Percentiles rank a stretch among this genome's conserved stretches.
These are phyloP conservation scores for Solanum sejunctum DNA, from an alignment of 257 asterid genomes.

Conservation along the genomic window DNA sequence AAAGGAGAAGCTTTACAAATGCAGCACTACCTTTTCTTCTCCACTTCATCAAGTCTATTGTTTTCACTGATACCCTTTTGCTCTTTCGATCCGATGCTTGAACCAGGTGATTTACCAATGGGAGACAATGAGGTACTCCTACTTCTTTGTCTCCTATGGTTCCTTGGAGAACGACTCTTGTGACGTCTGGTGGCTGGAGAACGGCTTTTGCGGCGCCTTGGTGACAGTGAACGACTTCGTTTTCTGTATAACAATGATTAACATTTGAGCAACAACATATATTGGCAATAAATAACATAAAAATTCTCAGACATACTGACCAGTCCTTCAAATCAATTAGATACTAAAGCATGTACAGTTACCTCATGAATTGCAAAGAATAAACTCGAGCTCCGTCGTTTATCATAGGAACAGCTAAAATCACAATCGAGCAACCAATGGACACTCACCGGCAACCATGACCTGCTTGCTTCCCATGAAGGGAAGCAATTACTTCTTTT, in stretches of 20 bases:
- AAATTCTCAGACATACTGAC: conserved; percentile 24
- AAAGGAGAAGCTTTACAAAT: neutral
- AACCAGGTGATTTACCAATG: conserved; percentile 41
- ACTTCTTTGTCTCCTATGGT: conserved; percentile 49
- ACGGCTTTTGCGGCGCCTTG: conserved; percentile 58
- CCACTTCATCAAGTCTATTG: conserved; percentile 61
- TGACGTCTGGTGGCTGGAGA: conserved; percentile 59
- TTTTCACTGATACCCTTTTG: conserved; percentile 59
- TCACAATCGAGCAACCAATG: conserved; percentile 77
- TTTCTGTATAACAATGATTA: conserved; percentile 55
- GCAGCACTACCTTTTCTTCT: conserved; percentile 71
- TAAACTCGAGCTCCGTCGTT: conserved; percentile 85
- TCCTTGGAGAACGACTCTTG: conserved; percentile 71
- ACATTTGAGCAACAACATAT: conserved; percentile 34
- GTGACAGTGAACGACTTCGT: conserved; percentile 64
- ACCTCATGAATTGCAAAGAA: conserved; percentile 93
- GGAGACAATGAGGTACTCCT: conserved; percentile 42
- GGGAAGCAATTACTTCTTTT: conserved; percentile 56
- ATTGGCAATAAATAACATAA: conserved; percentile 9
- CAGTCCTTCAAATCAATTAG: conserved; percentile 24
- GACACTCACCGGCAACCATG: conserved; percentile 84
- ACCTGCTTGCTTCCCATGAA: conserved; percentile 79
- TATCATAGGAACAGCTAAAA: conserved; percentile 76
- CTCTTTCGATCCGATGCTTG: conserved; percentile 42
- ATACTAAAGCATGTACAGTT: conserved; percentile 55